Evolutionary conservation across 306 rosid genomes (phyloP), one percentile per base, ranked within the genome.

Genomic region (Sphenostylis stenocarpa): DNA sequence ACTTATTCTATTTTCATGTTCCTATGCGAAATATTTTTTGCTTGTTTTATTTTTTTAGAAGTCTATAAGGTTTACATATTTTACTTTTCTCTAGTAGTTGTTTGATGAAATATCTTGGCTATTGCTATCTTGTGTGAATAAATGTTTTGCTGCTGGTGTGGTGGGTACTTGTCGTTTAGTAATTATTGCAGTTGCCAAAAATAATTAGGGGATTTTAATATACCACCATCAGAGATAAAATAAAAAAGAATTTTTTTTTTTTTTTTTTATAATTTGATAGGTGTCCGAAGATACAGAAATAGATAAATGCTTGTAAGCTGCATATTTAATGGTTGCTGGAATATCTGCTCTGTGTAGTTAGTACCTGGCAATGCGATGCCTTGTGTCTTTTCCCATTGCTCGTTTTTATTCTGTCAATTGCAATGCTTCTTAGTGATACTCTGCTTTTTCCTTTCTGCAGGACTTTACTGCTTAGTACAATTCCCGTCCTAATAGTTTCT

Each of bases 401-500:
- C 28, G 48, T 45, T 58, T 61, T 21, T 19, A 12, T 55, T 55
- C 7, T 14, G 52, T 53, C 36, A 24, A 19, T 1, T 47, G 69
- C 24, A 20, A 65, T 69, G 53, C 48, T 1, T 23, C 71, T 21
- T 39, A 24, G 13, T 38, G 24, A 31, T 19, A 38, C 11, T 24
- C 6, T 34, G 12, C 34, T 52, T 41, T 45, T 16, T 43, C 20
- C 70, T 61, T 73, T 57, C 31, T 83, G 69, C 96, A 94, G 98
- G 93, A 85, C 89, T 76, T 72, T 94, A 74, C 86, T 94, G 48
- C 97, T 94, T 52, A 58, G 41, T 73, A 91, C 98, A 60, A 87
- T 94, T 79, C 98, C 98, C 1, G 28, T 91, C 76, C 78, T 94
- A 86, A 87, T 94, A 74, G 49, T 45, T 61, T 80, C 98, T 67